phyloP scores from a whole-genome alignment of 2,329 filamentous ascomycete species.

The Trichoderma atroviride region DNA sequence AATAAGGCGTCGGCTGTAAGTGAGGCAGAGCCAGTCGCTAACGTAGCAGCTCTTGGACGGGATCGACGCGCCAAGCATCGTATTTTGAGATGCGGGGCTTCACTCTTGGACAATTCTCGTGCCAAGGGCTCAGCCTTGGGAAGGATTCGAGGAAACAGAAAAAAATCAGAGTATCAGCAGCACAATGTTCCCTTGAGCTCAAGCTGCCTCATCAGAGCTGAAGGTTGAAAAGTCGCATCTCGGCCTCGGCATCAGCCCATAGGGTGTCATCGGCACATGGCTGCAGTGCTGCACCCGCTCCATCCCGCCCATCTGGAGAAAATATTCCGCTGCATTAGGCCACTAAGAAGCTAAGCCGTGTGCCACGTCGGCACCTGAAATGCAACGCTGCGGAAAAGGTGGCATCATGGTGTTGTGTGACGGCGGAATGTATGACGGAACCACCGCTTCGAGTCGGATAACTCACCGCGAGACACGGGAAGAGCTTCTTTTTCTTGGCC shows the following conservation, averaged over 20 bases:
- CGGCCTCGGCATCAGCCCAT: constrained; percentile 11
- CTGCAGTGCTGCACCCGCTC: not conserved
- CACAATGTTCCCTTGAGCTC: not conserved
- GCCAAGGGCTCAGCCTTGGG: not conserved
- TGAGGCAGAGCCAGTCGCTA: not conserved
- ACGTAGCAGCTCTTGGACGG: not conserved
- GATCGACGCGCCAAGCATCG: constrained; percentile 26
- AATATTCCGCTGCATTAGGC: constrained; percentile 3
- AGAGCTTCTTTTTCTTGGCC: not conserved
- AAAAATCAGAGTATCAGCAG: not conserved
- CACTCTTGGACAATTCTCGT: constrained; percentile 5
- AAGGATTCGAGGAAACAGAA: not conserved
- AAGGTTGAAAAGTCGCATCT: not conserved
- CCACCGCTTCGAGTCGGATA: not conserved
- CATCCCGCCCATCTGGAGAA: not conserved
- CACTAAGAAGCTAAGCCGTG: not conserved
- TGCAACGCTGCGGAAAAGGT: not conserved
- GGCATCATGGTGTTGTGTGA: not conserved
- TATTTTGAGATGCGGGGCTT: constrained; percentile 24
- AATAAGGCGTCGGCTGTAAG: not conserved
- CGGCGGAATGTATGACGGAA: constrained; percentile 6
- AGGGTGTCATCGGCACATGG: not conserved
- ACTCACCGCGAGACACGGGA: not conserved
- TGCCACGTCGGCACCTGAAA: not conserved
- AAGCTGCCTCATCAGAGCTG: not conserved